phyloP scores from a whole-genome alignment of 129 eudicot species.

The Flaveria linearis region DNA sequence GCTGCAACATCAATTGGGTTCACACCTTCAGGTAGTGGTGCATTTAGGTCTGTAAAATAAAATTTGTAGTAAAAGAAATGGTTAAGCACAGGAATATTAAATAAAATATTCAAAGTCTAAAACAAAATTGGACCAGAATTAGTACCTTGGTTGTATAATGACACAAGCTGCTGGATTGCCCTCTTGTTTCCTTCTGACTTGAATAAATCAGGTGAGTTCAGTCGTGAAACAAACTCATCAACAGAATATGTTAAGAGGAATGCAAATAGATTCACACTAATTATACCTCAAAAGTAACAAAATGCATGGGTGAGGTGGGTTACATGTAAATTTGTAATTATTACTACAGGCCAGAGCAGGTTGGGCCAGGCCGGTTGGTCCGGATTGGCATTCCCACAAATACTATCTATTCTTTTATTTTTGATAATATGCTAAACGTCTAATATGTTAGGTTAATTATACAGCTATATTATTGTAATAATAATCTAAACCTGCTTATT shows the following conservation, averaged over 20 bases:
- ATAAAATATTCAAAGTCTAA: not conserved
- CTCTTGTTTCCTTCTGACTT: slow-evolving; percentile 85
- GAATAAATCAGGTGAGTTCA: slow-evolving; percentile 73
- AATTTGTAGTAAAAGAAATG: not conserved
- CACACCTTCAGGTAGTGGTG: slow-evolving; percentile 64
- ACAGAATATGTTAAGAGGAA: not conserved
- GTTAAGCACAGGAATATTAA: not conserved
- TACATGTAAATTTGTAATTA: not conserved
- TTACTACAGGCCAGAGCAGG: not conserved
- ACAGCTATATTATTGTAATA: not conserved
- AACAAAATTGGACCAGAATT: not conserved
- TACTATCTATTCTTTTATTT: not conserved
- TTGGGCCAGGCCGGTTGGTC: not conserved
- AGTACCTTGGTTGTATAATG: slow-evolving; percentile 89
- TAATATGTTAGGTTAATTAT: no score
- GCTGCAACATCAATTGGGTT: slow-evolving; percentile 74
- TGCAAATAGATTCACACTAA: not conserved
- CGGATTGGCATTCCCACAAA: not conserved
- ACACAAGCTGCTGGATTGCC: slow-evolving; percentile 76
- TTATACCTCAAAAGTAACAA: not conserved
- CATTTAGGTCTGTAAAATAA: slow-evolving; percentile 61
- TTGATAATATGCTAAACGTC: no score
- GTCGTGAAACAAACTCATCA: slow-evolving; percentile 46
- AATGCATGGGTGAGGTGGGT: not conserved
- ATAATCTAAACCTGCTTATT: not conserved